Evolutionary conservation across 768 basidiomycete species (phyloP), one percentile per base, ranked within the genome.

Genomic region (Mrakia hoshinonis): DNA sequence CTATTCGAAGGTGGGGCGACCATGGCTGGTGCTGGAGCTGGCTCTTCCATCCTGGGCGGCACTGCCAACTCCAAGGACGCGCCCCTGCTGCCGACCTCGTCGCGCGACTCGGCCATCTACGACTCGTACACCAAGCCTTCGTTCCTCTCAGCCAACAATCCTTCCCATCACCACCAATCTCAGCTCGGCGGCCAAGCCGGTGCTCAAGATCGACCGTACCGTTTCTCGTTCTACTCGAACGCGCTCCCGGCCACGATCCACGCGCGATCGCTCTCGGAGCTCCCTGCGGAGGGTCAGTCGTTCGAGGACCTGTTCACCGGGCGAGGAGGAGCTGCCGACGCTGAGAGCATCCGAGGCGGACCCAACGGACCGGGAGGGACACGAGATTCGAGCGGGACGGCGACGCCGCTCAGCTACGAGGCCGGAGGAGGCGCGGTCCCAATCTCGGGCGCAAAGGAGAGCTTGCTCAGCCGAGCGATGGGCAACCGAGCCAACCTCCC

Each of bases 141-240:
- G 18, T 55, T 61, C 47, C 31, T 51, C 36, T 68, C 58, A 46
- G 36, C 55, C 10, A n/a, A 31, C 67, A 60, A 26, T n/a, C 55
- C 46, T 58, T 61, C 34, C 67, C 43, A 51, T 52, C 54, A 60
- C 74, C 67, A 68, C 69, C 64, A 73, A 62, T 43, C 43, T 24
- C 63, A 38, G 12, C 55, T 58, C 29, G 55, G 55, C 55, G 34
- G 34, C 55, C 31, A 22, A 38, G 34, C 58, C 22, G 49, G 76
- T 36, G 80, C 77, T 0, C 88, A 92, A 74, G 92, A 93, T 76
- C 83, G 92, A 76, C 95, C 94, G 11, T 98, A 97, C 77, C 86
- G 96, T 55, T 99, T 98, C 81, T 97, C 96, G 0, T 99, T 98
- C 81, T 99, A 98, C 81, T 97, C 92, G 22, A 98, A 96, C 76